Evolutionary conservation across 1,284 basidiomycete species (phyloP), one percentile per base, ranked within the genome.

Genomic region (Microbotryum violaceum): DNA sequence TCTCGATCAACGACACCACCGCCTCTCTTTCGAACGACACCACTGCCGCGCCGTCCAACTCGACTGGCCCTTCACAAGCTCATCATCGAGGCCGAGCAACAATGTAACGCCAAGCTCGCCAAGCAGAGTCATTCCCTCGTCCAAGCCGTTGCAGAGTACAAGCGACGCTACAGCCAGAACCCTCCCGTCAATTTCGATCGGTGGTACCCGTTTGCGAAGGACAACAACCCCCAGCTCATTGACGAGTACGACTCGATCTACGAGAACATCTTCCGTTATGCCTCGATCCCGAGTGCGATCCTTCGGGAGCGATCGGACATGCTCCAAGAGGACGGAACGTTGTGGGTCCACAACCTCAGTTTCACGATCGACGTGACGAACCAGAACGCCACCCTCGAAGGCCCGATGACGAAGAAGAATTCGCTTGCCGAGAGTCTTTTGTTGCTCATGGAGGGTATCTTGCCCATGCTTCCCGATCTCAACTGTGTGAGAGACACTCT

Each of bases 181-280:
- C 71, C 71, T 4, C 71, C 71, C 5, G 56, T 44, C 5, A 68
- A 68, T 5, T 73, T 71, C 53, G 66, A 65, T 31, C 18, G 25
- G 4, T 71, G 71, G 71, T 72, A 53, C 58, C 33, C 20, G 3
- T 72, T 67, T 48, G 68, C 66, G 8, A 57, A 31, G 3, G 25
- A 45, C 18, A 44, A 72, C 57, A 54, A 62, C 33, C 63, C 71
- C 8, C 60, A 58, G 9, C 57, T 71, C 58, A 55, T 68, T 18
- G 71, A 73, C 58, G 71, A 72, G 54, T 72, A 70, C 63, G 71
- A 72, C 54, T 64, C 66, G 27, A 68, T 72, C 29, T 46, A 64
- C 27, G 45, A 57, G 45, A 57, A 59, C 2, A 63, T 72, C 12
- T 50, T 55, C 18, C 70, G 67, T 0, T 72, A 62, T 60, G 51